Evolutionary conservation across 306 rosid species (phyloP).

Genomic region (Acacia melanoxylon): DNA sequence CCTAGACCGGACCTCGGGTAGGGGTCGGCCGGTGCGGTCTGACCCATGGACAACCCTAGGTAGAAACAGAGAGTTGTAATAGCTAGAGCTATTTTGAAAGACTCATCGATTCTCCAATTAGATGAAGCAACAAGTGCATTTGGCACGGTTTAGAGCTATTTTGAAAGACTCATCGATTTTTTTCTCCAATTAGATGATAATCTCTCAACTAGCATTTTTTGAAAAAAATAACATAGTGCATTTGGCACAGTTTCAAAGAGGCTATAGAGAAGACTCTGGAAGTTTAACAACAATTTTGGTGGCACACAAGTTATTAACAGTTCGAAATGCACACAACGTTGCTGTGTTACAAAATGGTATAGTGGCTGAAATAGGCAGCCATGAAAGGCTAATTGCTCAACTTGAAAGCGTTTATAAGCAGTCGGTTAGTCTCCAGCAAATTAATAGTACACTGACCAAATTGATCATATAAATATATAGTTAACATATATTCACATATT

Average conservation of each 20-base stretch:
- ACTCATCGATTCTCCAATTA: conserved; percentile 70
- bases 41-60: no score
- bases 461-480: neutral
- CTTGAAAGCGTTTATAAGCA: conserved; percentile 57
- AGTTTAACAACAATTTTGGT: conserved; percentile 68
- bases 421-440: conserved; percentile 57
- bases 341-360: conserved; percentile 70
- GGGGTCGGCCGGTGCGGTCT: no score
- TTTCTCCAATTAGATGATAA: no score
- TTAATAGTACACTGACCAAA: conserved; percentile 1
- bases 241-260: conserved; percentile 64
- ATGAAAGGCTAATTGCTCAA: conserved; percentile 53
- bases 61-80: conserved; percentile 79
- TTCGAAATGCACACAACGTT: conserved; percentile 54
- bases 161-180: no score
- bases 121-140: conserved; percentile 89
- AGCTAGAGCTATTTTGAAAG: conserved; percentile 79
- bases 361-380: conserved; percentile 67
- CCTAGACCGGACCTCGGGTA: no score
- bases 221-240: no score
- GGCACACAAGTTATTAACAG: conserved; percentile 73
- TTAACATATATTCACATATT: conserved; percentile 6
- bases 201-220: no score
- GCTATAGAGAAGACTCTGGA: conserved; percentile 71
- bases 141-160: conserved; percentile 60